Evolutionary conservation across 176 grass and related monocot species (phyloP), one percentile per base, ranked within the genome.

Genomic region (Aegilops longissima): DNA sequence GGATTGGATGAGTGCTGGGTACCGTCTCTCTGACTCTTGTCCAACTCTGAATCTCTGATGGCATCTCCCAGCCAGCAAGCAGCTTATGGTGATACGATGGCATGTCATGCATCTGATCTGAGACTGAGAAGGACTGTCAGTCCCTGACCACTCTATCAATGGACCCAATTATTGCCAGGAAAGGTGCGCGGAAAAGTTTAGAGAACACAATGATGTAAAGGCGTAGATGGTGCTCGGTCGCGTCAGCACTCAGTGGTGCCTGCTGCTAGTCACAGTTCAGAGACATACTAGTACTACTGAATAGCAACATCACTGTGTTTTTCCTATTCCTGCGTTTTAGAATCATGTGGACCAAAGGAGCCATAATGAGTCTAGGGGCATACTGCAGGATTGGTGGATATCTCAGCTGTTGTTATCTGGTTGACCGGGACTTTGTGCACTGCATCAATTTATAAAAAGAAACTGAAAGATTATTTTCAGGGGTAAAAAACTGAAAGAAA

Each of bases 61-160:
- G 59, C 44, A 6, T 54, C 16, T 54, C 51, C 16, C 51, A 54
- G 51, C 13, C 20, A 82, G 66, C 45, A 82, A 75, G 66, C 84
- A 73, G 31, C 13, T 87, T 6, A 49, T 71, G 83, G 69, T 75
- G 34, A 87, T 20, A 2, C 54, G 54, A 59, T 74, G 82, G 61
- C 82, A 49, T 85, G 77, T 68, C 82, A 13, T 34, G 35, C 68
- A 14, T 80, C 66, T 91, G 47, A 25, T 83, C 80, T 52, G 73
- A 36, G 17, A 14, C 39, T 84, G 75, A 87, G 45, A 80, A 83
- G 45, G 80, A 73, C 73, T 40, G 49, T 66, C 31, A 59, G 75
- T 36, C 4, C 9, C 5, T 40, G 80, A 83, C 86, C 74, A 61
- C 13, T 51, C 44, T 76, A 52, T 76, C 71, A 49, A 76, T 27